Conservation (phyloP, 139 green algal species). For the Nannochloris sp. region DNA sequence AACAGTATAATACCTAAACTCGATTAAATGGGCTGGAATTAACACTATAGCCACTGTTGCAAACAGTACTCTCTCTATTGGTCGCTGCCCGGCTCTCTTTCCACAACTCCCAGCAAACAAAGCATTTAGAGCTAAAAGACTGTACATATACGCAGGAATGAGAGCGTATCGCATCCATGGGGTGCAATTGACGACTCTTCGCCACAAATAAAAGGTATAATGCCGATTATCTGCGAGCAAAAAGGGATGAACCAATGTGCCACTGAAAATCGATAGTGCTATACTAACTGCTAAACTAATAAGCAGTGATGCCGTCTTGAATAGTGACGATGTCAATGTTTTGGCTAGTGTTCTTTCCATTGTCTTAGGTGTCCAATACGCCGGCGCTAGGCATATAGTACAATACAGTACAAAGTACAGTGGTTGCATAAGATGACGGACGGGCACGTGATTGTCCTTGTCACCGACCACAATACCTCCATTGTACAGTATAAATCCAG, state of each 20-base stretch:
- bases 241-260: conserved; percentile 80
- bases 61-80: conserved; percentile 6
- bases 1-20: conserved; percentile 84
- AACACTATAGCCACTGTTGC: conserved; percentile 40
- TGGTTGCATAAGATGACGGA: conserved; percentile 65
- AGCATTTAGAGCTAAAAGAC: conserved; percentile 20
- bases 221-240: conserved; percentile 93
- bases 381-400: conserved; percentile 27
- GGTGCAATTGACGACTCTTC: conserved; percentile 29
- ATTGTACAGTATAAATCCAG: conserved; percentile 71
- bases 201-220: conserved; percentile 92
- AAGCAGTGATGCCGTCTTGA: too few relatives aligned
- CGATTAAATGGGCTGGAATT: conserved; percentile 74
- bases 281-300: neutral
- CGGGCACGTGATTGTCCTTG: conserved; percentile 55
- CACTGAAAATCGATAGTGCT: neutral
- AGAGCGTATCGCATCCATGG: conserved; percentile 29
- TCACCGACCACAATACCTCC: conserved; percentile 81
- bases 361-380: neutral
- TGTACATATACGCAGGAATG: conserved; percentile 40
- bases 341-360: too few relatives aligned
- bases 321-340: too few relatives aligned
- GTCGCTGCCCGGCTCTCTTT: conserved; percentile 1
- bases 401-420: conserved; percentile 73
- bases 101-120: conserved; percentile 33